These are phyloP conservation scores for Spizellomyces punctatus DNA, from an alignment of 192 early-diverging fungal species.

Conservation along the genomic window DNA sequence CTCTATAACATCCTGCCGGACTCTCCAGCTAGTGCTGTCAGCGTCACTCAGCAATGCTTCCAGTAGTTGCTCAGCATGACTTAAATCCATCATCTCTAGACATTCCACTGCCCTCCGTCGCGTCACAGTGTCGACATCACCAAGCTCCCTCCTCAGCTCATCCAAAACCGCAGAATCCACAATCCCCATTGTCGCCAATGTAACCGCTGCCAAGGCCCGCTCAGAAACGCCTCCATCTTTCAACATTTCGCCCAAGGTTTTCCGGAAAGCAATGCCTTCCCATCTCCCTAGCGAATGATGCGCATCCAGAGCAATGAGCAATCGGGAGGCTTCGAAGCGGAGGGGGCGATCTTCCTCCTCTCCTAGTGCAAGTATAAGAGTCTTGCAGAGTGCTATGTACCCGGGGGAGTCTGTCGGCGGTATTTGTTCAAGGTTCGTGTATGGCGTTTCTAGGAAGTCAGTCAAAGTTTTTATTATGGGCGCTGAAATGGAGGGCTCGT, in stretches of 20 bases:
- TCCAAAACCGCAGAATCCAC: slow-evolving; percentile 39
- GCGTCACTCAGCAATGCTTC: slow-evolving; percentile 33
- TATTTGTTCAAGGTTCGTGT: slow-evolving; percentile 12
- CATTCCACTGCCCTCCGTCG: slow-evolving; percentile 22
- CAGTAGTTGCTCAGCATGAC: slow-evolving; percentile 38
- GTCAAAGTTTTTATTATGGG: background rate
- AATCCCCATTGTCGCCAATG: slow-evolving; percentile 29
- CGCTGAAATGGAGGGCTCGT: slow-evolving; percentile 14
- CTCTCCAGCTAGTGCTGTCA: slow-evolving; percentile 45
- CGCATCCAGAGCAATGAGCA: slow-evolving; percentile 40
- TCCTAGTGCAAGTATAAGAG: slow-evolving; percentile 36
- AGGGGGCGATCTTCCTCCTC: slow-evolving; percentile 30
- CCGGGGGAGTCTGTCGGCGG: slow-evolving; percentile 23
- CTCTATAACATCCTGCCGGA: slow-evolving; percentile 42
- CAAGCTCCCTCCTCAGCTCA: slow-evolving; percentile 36
- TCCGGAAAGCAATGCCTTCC: slow-evolving; percentile 51
- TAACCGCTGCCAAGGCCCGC: slow-evolving; percentile 37
- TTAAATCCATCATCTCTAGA: slow-evolving; percentile 23
- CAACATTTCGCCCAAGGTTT: slow-evolving; percentile 42
- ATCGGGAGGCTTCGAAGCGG: slow-evolving; percentile 43
- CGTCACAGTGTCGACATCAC: slow-evolving; percentile 32
- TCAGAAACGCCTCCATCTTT: slow-evolving; percentile 34
- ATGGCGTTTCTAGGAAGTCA: slow-evolving; percentile 40
- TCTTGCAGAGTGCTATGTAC: slow-evolving; percentile 32
- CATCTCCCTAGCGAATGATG: slow-evolving; percentile 40